Conservation (phyloP, 345 rosid genomes). For the Trapa incisa region DNA sequence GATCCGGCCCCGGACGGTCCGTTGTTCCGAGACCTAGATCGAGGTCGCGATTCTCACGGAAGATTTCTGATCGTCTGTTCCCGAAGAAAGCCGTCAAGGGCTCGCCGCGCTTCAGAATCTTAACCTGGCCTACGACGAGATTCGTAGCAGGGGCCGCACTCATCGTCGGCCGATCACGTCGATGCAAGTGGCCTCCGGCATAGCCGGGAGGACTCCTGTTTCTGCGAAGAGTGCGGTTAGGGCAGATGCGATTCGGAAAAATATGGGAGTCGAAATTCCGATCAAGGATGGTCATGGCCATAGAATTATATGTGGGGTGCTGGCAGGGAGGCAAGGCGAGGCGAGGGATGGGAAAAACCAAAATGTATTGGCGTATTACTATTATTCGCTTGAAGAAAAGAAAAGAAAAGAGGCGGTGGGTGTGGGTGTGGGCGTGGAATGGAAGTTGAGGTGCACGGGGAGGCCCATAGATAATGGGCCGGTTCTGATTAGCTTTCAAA, state of each 20-base stretch:
- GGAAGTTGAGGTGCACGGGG: no score
- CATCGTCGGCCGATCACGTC: slow-evolving; percentile 13
- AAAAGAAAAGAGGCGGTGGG: no score
- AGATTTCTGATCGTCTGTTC: slow-evolving; percentile 1
- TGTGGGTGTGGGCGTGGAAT: no score
- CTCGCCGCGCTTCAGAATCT: slow-evolving; percentile 65
- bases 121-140: slow-evolving; percentile 38
- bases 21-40: slow-evolving; percentile 33
- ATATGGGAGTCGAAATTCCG: slow-evolving; percentile 14
- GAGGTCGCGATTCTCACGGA: slow-evolving; percentile 4
- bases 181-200: neutral
- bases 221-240: slow-evolving; percentile 18
- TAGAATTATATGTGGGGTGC: neutral
- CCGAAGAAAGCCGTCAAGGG: slow-evolving; percentile 10
- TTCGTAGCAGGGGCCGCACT: slow-evolving; percentile 20
- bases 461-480: no score
- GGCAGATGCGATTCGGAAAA: slow-evolving; percentile 3
- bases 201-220: slow-evolving; percentile 16
- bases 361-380: neutral
- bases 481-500: no score
- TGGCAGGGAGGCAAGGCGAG: neutral
- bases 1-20: slow-evolving; percentile 40
- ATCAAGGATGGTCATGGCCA: slow-evolving; percentile 2
- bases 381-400: neutral
- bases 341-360: neutral